Conservation (phyloP, 2,329 filamentous ascomycete species). For the Diplodia corticola region DNA sequence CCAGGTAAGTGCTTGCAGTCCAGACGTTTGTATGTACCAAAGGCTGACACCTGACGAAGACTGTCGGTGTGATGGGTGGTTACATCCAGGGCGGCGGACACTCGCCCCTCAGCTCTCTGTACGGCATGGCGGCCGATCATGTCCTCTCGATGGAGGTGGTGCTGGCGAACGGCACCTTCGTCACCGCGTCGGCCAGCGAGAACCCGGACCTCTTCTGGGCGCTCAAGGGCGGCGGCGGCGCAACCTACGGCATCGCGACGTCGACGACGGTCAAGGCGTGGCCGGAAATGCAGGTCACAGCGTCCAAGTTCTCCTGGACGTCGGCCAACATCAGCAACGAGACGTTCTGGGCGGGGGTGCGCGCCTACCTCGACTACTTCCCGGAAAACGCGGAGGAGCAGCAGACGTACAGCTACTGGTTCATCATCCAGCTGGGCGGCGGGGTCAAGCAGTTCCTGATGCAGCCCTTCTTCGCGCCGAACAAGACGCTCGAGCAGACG, state of each 20-base stretch:
- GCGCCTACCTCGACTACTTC: constrained; percentile 34
- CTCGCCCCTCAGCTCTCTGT: constrained; percentile 22
- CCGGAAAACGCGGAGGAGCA: constrained; percentile 30
- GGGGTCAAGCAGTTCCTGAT: constrained; percentile 32
- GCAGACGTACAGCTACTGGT: constrained; percentile 38
- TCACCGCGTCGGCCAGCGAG: constrained; percentile 33
- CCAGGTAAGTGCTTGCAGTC: constrained; percentile 1
- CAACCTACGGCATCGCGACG: constrained; percentile 38
- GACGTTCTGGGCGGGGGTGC: constrained; percentile 36
- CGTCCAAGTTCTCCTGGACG: constrained; percentile 51
- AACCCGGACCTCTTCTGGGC: constrained; percentile 42
- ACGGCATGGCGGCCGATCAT: constrained; percentile 37
- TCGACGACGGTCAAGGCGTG: constrained; percentile 37
- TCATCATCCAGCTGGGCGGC: constrained; percentile 29
- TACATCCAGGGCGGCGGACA: constrained; percentile 38
- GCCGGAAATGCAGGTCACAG: constrained; percentile 15
- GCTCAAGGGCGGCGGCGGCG: constrained; percentile 36
- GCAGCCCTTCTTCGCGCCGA: constrained; percentile 42
- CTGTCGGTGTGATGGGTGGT: constrained; percentile 37
- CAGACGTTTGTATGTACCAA: neutral
- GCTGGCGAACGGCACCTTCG: constrained; percentile 32
- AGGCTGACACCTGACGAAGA: constrained; percentile 27
- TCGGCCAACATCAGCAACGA: constrained; percentile 36
- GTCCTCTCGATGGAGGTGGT: constrained; percentile 36
- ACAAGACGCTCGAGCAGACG: constrained; percentile 37